Evolutionary conservation across 805 yeast species (phyloP).

Genomic region (Metschnikowia santaceciliae): DNA sequence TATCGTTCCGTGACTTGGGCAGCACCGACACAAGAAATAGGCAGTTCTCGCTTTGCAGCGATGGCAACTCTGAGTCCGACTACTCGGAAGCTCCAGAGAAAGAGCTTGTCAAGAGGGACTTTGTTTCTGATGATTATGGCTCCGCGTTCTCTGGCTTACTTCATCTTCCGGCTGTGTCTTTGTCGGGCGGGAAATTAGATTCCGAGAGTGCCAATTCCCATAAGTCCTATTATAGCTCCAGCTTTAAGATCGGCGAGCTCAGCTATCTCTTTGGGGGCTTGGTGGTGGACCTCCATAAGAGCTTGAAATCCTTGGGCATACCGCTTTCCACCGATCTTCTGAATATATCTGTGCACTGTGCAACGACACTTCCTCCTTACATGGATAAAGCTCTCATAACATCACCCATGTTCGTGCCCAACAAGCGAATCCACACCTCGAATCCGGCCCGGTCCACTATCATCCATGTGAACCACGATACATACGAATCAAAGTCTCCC

Average conservation of each 20-base stretch:
- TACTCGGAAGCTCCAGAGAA: background rate
- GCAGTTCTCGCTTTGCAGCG: background rate
- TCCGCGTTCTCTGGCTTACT: constrained; percentile 17
- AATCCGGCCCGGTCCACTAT: constrained; percentile 32
- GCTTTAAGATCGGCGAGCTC: constrained; percentile 27
- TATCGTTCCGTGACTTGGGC: constrained; percentile 1
- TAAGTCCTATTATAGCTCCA: constrained; percentile 26
- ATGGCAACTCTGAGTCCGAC: background rate
- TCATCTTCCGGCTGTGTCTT: constrained; percentile 13
- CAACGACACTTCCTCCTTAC: constrained; percentile 38
- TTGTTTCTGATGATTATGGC: constrained; percentile 9
- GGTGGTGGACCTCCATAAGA: constrained; percentile 13
- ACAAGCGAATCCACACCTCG: constrained; percentile 24
- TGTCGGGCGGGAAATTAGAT: background rate
- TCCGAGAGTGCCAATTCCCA: background rate
- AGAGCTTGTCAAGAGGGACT: background rate
- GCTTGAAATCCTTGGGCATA: constrained; percentile 27
- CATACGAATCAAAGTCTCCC: constrained; percentile 40
- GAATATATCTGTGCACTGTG: constrained; percentile 34
- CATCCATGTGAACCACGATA: constrained; percentile 24
- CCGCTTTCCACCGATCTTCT: constrained; percentile 28
- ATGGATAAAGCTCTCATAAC: constrained; percentile 32
- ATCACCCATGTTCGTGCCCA: constrained; percentile 43
- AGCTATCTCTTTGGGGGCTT: constrained; percentile 40
- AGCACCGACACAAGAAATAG: background rate